Conservation (phyloP, 345 rosid species). For the Camelina neglecta region DNA sequence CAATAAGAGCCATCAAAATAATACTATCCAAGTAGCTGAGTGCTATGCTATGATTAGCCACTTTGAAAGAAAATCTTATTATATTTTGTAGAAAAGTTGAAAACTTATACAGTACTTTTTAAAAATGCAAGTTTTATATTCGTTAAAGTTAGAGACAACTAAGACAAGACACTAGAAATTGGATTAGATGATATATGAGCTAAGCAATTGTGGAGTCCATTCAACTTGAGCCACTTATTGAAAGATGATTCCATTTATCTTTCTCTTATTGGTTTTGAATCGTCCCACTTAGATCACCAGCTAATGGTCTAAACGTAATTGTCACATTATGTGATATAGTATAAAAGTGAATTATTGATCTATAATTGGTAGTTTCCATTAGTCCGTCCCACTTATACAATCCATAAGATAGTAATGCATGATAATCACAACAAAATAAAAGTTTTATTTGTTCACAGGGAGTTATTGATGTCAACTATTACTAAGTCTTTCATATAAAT, state of each 20-base stretch:
- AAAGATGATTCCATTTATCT: slow-evolving; percentile 21
- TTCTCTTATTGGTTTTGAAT: slow-evolving; percentile 27
- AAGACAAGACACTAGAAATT: slow-evolving; percentile 17
- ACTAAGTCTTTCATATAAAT: neutral
- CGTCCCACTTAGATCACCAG: slow-evolving; percentile 23
- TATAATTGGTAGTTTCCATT: neutral
- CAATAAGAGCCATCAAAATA: slow-evolving; percentile 28
- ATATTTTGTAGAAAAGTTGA: neutral
- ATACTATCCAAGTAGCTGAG: slow-evolving; percentile 37
- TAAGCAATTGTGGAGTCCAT: slow-evolving; percentile 24
- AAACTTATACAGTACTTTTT: too few relatives aligned
- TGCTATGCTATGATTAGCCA: slow-evolving; percentile 41
- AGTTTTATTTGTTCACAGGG: too few relatives aligned
- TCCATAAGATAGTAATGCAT: neutral
- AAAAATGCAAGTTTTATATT: slow-evolving; percentile 7
- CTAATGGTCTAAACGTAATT: slow-evolving; percentile 24
- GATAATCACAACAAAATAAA: too few relatives aligned
- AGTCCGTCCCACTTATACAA: neutral
- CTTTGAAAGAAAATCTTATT: slow-evolving; percentile 27
- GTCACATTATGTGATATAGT: neutral
- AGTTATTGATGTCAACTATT: too few relatives aligned
- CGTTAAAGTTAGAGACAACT: neutral
- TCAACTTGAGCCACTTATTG: slow-evolving; percentile 39
- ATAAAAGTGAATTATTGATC: neutral
- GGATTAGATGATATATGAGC: slow-evolving; percentile 5